A percentile compares a stretch with the other conserved stretches of the same genome.
Evolutionary conservation across 2,329 filamentous ascomycete species (phyloP).

Genomic region (Ophiostoma ips): DNA sequence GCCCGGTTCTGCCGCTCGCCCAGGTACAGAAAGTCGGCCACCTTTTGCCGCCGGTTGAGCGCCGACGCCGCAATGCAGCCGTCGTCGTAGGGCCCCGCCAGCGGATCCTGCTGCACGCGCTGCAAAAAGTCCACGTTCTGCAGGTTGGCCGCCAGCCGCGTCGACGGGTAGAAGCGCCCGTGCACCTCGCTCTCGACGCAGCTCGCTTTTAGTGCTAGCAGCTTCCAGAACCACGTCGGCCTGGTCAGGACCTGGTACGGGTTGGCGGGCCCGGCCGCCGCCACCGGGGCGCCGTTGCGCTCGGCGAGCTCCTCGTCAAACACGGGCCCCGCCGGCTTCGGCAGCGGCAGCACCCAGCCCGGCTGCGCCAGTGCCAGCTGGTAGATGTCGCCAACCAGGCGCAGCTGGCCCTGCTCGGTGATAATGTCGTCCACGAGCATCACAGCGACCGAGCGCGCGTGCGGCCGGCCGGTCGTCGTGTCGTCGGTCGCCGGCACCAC

Average conservation of each 20-base stretch:
- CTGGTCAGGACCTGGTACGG: background rate
- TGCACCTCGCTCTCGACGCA: slow-evolving; percentile 30
- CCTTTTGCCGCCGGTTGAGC: slow-evolving; percentile 38
- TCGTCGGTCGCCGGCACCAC: slow-evolving; percentile 51
- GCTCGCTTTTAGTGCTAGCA: slow-evolving; percentile 15
- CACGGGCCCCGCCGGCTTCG: slow-evolving; percentile 10
- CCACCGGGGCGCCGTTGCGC: slow-evolving; percentile 14
- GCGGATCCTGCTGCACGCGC: slow-evolving; percentile 16
- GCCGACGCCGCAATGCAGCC: slow-evolving; percentile 26
- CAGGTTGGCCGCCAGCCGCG: slow-evolving; percentile 36
- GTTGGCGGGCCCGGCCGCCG: slow-evolving; percentile 17
- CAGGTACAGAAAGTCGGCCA: slow-evolving; percentile 27
- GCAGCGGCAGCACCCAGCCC: slow-evolving; percentile 4
- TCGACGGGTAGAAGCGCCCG: slow-evolving; percentile 46
- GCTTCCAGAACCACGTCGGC: slow-evolving; percentile 21
- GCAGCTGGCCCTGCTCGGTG: slow-evolving; percentile 11
- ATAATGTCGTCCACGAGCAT: slow-evolving; percentile 20
- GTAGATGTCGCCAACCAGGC: slow-evolving; percentile 20
- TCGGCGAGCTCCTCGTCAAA: slow-evolving; percentile 18
- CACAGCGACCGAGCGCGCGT: slow-evolving; percentile 12
- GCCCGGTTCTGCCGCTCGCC: slow-evolving; percentile 27
- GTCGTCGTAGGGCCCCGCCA: slow-evolving; percentile 1
- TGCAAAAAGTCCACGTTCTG: slow-evolving; percentile 12
- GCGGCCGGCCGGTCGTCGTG: background rate
- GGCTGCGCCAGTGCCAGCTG: slow-evolving; percentile 12